These are phyloP conservation scores for Tetradesmus lagerheimii DNA, from an alignment of 139 green algal species.

Conservation along the genomic window DNA sequence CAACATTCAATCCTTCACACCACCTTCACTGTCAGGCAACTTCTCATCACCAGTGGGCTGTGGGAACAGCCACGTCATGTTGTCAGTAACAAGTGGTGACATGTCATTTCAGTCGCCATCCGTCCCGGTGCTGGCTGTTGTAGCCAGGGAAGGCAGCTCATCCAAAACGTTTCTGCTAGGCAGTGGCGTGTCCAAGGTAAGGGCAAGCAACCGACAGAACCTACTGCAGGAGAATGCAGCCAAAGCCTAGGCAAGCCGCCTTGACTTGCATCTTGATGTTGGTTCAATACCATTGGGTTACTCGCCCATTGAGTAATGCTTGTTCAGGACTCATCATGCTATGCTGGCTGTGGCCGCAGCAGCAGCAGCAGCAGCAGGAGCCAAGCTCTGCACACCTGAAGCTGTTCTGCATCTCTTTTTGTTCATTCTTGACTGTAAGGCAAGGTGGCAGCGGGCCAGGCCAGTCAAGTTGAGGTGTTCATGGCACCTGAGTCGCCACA, in stretches of 20 bases:
- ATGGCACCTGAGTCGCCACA: too few species aligned
- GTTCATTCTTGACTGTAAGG: background rate
- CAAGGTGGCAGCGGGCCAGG: background rate
- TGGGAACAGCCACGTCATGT: background rate
- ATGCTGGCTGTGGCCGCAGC: background rate
- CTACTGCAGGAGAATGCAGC: background rate
- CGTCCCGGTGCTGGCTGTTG: conserved; percentile 12
- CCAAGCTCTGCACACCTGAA: background rate
- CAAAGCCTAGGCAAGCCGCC: too few species aligned
- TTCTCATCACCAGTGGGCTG: conserved; percentile 1
- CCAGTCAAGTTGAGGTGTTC: background rate
- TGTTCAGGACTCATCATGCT: too few species aligned
- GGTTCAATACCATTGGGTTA: too few species aligned
- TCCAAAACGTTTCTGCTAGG: background rate
- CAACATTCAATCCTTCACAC: background rate
- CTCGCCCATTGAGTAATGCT: too few species aligned
- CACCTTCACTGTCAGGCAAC: background rate
- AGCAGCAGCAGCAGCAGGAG: background rate
- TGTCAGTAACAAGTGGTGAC: background rate
- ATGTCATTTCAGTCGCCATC: background rate
- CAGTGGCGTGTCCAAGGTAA: conserved; percentile 1
- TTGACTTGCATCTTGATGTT: too few species aligned
- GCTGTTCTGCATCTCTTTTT: too few species aligned
- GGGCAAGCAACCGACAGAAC: background rate
- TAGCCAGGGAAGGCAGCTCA: background rate